Evolutionary conservation across 2,329 filamentous ascomycete species (phyloP), one percentile per base, ranked within the genome.

Genomic region (Hypoxylon sp.): DNA sequence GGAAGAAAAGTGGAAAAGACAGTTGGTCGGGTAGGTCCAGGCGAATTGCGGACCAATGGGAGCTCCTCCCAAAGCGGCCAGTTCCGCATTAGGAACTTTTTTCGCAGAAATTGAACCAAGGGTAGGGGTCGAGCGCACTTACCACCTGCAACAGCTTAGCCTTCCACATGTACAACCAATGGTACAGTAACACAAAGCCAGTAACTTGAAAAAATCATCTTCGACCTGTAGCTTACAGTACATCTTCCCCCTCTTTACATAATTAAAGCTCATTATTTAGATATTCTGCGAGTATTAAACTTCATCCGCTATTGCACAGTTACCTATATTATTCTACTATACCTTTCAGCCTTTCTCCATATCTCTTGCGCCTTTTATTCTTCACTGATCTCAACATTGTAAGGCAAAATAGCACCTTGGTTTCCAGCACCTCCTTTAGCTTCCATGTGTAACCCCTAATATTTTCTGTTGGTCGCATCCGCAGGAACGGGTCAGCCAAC

Each of bases 11-110:
- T 57, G 48, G 63, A 62, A 37, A 48, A 19, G n/a, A 43, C 4
- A 7, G 8, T 56, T 60, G 29, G 54, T 21, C 23, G 19, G 55
- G 65, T 59, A 68, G 39, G 61, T 68, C 58, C 59, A 70, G 61
- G 64, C 67, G 67, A 70, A 53, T 19, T 61, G 59, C 61, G 52
- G 39, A 1, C 67, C 64, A 65, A 65, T 68, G 6, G 59, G 7
- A 37, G 3, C 9, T n/a, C n/a, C 30, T 61, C 21, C 48, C 59
- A 43, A 47, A 19, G 30, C 61, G 61, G 65, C 43, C 61, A 54
- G 59, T 67, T 63, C 67, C 67, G 65, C 52, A 65, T 68, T 70
- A 69, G 67, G 67, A 64, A 67, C 63, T 65, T 63, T 64, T 61
- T 46, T 46, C 30, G 27, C 32, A 46, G 54, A n/a, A 27, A 6